phyloP scores from a whole-genome alignment of 345 rosid genomes.

The Salix exigua region DNA sequence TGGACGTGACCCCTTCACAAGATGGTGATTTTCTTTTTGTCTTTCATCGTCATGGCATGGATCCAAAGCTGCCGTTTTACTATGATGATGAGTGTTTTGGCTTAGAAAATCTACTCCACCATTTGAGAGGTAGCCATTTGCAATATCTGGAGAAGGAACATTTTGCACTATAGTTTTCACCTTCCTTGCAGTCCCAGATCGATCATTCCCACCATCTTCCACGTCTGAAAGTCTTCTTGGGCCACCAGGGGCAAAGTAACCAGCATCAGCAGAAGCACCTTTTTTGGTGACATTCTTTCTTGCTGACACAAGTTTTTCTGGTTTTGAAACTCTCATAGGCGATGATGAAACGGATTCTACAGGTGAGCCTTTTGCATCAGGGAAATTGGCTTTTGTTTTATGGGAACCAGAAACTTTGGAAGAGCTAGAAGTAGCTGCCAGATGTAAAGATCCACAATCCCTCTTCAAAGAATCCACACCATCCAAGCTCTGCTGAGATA shows the following conservation, averaged over 20 bases:
- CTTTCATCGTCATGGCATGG: constrained; percentile 37
- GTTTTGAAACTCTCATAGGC: constrained; percentile 56
- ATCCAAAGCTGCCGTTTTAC: constrained; percentile 30
- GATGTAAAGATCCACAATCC: constrained; percentile 46
- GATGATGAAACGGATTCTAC: constrained; percentile 87
- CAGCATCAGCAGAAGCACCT: constrained; percentile 43
- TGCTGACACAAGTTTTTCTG: constrained; percentile 36
- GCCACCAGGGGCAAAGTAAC: constrained; percentile 34
- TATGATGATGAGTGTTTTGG: constrained; percentile 29
- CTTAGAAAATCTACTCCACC: constrained; percentile 39
- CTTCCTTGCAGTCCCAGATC: constrained; percentile 47
- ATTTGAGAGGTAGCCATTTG: constrained; percentile 27
- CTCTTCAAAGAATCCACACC: constrained; percentile 47
- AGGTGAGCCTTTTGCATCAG: constrained; percentile 72
- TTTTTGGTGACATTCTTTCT: constrained; percentile 37
- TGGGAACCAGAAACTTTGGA: constrained; percentile 88
- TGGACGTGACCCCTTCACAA: constrained; percentile 38
- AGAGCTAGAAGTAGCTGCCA: constrained; percentile 85
- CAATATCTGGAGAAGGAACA: constrained; percentile 44
- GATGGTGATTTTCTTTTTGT: constrained; percentile 40
- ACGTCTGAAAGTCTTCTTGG: constrained; percentile 49
- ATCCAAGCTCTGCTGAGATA: constrained; percentile 42
- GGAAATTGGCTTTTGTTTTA: constrained; percentile 54
- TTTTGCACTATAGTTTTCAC: constrained; percentile 28
- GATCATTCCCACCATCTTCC: constrained; percentile 62